Evolutionary conservation across 23 red algal genomes (phyloP), one percentile per base, ranked within the genome.

Genomic region (Gracilaria domingensis): DNA sequence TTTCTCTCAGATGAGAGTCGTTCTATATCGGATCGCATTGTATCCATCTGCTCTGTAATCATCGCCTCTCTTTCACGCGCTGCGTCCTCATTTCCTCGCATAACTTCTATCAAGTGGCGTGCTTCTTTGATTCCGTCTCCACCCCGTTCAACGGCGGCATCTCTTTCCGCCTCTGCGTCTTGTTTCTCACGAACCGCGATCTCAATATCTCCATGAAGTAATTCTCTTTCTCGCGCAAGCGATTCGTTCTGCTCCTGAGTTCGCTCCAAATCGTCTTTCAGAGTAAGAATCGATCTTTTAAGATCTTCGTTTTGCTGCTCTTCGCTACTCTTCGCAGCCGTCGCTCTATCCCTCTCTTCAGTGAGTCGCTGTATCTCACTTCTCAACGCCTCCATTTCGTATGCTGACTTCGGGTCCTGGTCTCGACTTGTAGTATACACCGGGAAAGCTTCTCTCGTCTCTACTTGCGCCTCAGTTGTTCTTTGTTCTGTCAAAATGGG

Each of bases 71-170:
- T 25, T 53, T 62, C 71, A 34, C 74, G 66, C 4, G 74, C 87
- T 24, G 75, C 64, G 20, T 35, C 57, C 48, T 67, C 66, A 32
- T 51, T 67, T 3, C 16, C 45, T 79, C 62, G 45, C 76, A 90
- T 81, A 7, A 69, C 56, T 25, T 90, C 56, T 7, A 90, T 90
- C 21, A 67, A 34, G 8, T 75, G 30, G 38, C 35, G 71, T 29
- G 87, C 87, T 72, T 90, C 72, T 36, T 57, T 70, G 57, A 90
- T 80, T 12, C 72, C 87, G 16, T 90, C 76, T 49, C 87, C 87
- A 30, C 87, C 76, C 40, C 74, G 60, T 9, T 90, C 73, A 26
- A 90, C 57, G 21, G 87, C 87, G 2, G 87, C 53, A 72, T 90
- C 73, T 57, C 87, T 49, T 81, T 90, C 87, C 29, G 42, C 38